Evolutionary conservation across 2,329 filamentous ascomycete species (phyloP).

Genomic region (Conoideocrella luteorostrata): DNA sequence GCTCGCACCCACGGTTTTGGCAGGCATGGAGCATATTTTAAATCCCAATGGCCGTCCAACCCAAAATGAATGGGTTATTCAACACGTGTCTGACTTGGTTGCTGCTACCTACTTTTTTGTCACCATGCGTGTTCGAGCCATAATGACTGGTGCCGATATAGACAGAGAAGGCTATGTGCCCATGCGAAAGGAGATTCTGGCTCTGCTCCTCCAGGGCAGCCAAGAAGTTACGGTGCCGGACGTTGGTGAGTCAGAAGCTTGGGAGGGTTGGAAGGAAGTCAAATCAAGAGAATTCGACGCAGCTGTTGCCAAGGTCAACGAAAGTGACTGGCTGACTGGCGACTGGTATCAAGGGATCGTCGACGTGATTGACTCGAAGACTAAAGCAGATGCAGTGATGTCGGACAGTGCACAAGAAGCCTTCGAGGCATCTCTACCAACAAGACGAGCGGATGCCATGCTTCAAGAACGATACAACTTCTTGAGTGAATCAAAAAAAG

Average conservation of each 20-base stretch:
- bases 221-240: slow-evolving; percentile 31
- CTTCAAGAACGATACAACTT: slow-evolving; percentile 70
- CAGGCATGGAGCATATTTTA: slow-evolving; percentile 59
- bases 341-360: slow-evolving; percentile 59
- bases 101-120: slow-evolving; percentile 57
- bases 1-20: slow-evolving; percentile 66
- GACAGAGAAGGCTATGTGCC: slow-evolving; percentile 39
- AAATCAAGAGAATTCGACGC: slow-evolving; percentile 51
- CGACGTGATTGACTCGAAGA: slow-evolving; percentile 39
- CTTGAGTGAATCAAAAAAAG: slow-evolving; percentile 55
- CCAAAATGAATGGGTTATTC: slow-evolving; percentile 42
- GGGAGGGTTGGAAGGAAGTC: slow-evolving; percentile 46
- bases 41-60: slow-evolving; percentile 36
- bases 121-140: slow-evolving; percentile 39
- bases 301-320: slow-evolving; percentile 53
- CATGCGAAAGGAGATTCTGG: slow-evolving; percentile 39
- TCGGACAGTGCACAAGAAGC: slow-evolving; percentile 26
- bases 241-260: slow-evolving; percentile 40
- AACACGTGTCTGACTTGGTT: slow-evolving; percentile 47
- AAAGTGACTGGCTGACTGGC: slow-evolving; percentile 48
- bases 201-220: slow-evolving; percentile 34
- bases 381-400: slow-evolving; percentile 27
- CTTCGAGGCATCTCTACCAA: slow-evolving; percentile 27
- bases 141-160: slow-evolving; percentile 31
- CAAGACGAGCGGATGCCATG: slow-evolving; percentile 59